Percentiles rank a stretch among this genome's conserved stretches.
These are phyloP conservation scores for Monascus purpureus DNA, from an alignment of 495 filamentous ascomycete genomes.

Conservation along the genomic window DNA sequence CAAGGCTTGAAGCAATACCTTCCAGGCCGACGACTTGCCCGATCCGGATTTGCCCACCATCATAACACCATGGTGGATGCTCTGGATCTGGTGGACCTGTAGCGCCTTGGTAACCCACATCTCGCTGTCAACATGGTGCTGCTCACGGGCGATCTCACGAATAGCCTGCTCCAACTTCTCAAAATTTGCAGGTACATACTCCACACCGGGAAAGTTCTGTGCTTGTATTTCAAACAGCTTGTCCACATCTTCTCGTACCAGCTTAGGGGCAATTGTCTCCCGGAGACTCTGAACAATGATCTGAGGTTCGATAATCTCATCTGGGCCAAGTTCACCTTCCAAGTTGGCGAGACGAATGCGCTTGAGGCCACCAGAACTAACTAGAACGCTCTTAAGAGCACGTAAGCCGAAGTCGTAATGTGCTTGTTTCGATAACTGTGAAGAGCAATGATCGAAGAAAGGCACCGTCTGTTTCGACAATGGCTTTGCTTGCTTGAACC, in stretches of 20 bases:
- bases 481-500: conserved; percentile 88
- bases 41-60: conserved; percentile 95
- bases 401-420: conserved; percentile 98
- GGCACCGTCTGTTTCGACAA: conserved; percentile 90
- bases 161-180: conserved; percentile 69
- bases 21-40: conserved; percentile 92
- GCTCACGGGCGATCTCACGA: conserved; percentile 62
- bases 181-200: conserved; percentile 82
- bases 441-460: conserved; percentile 86
- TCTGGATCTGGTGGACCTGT: conserved; percentile 94
- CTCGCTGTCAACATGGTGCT: conserved; percentile 75
- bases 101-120: conserved; percentile 94
- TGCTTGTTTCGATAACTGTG: conserved; percentile 78
- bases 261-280: conserved; percentile 94
- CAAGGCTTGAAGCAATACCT: conserved; percentile 81
- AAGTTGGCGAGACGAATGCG: conserved; percentile 55
- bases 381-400: conserved; percentile 94
- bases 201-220: conserved; percentile 79
- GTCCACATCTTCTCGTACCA: conserved; percentile 81
- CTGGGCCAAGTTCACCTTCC: conserved; percentile 44
- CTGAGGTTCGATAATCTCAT: conserved; percentile 79
- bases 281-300: conserved; percentile 97
- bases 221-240: conserved; percentile 74
- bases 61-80: conserved; percentile 98
- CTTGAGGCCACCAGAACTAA: conserved; percentile 93